Evolutionary conservation across 148 eudicot genomes (phyloP), one percentile per base, ranked within the genome.

Genomic region (Chenopodium quinoa): DNA sequence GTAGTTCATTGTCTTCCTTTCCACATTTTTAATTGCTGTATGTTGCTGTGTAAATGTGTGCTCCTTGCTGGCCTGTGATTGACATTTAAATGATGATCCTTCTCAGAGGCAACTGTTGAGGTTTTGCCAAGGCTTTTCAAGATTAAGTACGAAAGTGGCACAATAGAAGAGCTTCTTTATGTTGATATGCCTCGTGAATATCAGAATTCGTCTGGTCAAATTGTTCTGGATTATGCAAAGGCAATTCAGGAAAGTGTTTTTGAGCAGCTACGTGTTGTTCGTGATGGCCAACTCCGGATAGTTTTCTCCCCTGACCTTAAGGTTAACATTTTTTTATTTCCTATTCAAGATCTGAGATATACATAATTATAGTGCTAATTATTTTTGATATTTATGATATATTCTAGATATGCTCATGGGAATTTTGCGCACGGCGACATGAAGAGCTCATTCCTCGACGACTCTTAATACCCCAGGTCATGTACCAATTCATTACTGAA

Each of bases 51-150:
- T 27, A 14, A 12, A 44, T 72, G 70, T 76, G 22, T 68, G 46
- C 27, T 27, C 52, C 62, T n/a, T 63, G 7, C 6, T 82, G 66
- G 67, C 63, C 83, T 67, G 54, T 83, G 32, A 81, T 71, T 75
- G 75, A 68, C 63, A 34, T 81, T 75, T 16, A 27, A 29, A 8
- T 50, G 22, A 66, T 79, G 75, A 31, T 81, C 29, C 47, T 56
- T 86, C 72, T 83, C 89, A 96, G 99, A 96, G 93, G 99, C 99
- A 67, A 92, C 99, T 84, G 93, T 80, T 84, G 99, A 96, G 87
- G 99, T 96, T 78, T 86, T 96, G 80, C 99, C 99, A 0, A 90
- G 99, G 85, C 99, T 96, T 84, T 92, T 90, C 86, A 93, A 96
- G 82, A 93, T 93, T 31, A 96, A 93, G 81, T 96, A 89, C 70